Percentiles rank a stretch among this genome's conserved stretches.
phyloP scores from a whole-genome alignment of 345 rosid species.

The Rhodamnia rubescens region DNA sequence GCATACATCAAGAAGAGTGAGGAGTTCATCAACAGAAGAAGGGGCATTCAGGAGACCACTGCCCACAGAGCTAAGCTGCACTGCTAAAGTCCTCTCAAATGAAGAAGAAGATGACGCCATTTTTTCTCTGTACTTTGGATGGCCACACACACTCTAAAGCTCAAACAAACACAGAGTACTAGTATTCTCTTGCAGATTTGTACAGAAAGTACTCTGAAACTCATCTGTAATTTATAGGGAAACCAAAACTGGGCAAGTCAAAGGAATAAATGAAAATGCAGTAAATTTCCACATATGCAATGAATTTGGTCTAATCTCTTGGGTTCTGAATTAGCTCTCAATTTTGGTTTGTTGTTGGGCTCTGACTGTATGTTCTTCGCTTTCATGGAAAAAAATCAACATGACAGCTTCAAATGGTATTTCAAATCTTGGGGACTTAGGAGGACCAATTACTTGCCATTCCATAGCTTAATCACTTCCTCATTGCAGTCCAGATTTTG shows the following conservation, averaged over 20 bases:
- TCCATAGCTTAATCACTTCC: background rate
- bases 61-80: conserved; percentile 47
- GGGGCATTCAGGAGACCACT: conserved; percentile 38
- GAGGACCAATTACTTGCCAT: background rate
- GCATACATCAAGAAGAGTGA: conserved; percentile 47
- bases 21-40: conserved; percentile 36
- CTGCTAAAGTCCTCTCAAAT: conserved; percentile 12
- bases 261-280: background rate
- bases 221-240: background rate
- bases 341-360: background rate
- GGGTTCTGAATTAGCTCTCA: background rate
- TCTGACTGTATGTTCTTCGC: background rate
- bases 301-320: background rate
- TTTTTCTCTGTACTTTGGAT: background rate
- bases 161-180: conserved; percentile 25
- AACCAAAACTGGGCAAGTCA: background rate
- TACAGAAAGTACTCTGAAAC: background rate
- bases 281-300: background rate
- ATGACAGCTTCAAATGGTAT: background rate
- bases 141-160: background rate
- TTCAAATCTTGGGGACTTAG: background rate
- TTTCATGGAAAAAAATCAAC: background rate
- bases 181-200: background rate
- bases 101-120: conserved; percentile 33
- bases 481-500: background rate